Conservation (phyloP, 805 yeast species). For the Candida sphagnicola region DNA sequence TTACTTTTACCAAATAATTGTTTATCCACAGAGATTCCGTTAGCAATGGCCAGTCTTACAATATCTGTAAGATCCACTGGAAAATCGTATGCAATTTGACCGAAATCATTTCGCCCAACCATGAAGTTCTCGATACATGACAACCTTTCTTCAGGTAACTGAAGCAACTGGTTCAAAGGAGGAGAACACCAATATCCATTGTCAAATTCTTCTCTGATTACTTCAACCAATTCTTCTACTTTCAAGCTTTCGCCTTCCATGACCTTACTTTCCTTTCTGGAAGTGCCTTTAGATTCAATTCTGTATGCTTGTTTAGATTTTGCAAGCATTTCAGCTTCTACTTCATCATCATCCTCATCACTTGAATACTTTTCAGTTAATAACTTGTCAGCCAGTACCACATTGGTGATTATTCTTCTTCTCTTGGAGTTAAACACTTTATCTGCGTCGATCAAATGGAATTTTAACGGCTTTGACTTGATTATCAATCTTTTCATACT, state of each 20-base stretch:
- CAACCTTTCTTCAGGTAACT: constrained; percentile 44
- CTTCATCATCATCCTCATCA: constrained; percentile 21
- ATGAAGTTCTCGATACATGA: constrained; percentile 58
- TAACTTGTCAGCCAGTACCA: constrained; percentile 11
- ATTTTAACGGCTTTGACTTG: constrained; percentile 37
- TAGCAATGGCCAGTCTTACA: constrained; percentile 33
- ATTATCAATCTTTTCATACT: constrained; percentile 33
- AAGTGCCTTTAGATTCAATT: constrained; percentile 4
- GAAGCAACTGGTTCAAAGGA: constrained; percentile 44
- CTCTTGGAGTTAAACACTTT: constrained; percentile 33
- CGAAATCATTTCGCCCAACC: constrained; percentile 64
- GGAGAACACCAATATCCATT: constrained; percentile 75
- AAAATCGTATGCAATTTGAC: constrained; percentile 59
- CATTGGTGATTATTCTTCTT: constrained; percentile 22
- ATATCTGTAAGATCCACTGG: constrained; percentile 68
- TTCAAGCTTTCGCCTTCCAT: constrained; percentile 12
- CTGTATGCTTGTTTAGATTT: constrained; percentile 13
- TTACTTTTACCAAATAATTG: constrained; percentile 41
- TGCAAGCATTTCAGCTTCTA: constrained; percentile 7
- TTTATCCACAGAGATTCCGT: constrained; percentile 33
- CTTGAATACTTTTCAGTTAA: constrained; percentile 16
- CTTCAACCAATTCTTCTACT: constrained; percentile 8
- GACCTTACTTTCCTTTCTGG: constrained; percentile 7
- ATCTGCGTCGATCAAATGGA: constrained; percentile 39
- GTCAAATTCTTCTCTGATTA: constrained; percentile 9